phyloP scores from a whole-genome alignment of 768 basidiomycete genomes.

The Kwoniella heveanensis region DNA sequence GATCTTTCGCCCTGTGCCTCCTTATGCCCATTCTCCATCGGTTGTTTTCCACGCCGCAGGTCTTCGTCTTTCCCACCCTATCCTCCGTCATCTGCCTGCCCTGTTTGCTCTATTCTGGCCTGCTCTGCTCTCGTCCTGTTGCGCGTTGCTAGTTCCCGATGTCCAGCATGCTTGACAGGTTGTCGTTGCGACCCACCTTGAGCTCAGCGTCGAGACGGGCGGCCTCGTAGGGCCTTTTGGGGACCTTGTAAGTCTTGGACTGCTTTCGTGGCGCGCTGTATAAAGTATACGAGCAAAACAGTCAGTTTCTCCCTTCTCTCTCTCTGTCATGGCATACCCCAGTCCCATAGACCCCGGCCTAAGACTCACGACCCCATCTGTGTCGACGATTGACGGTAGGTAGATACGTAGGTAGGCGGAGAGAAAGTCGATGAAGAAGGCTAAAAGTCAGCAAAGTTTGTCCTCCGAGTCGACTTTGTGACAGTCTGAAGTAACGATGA shows the following conservation, averaged over 20 bases:
- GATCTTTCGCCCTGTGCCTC: too few relatives aligned
- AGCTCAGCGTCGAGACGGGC: conserved; percentile 99
- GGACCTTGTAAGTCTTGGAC: conserved; percentile 82
- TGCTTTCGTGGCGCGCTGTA: conserved; percentile 55
- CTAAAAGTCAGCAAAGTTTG: neutral
- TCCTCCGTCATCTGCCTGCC: neutral
- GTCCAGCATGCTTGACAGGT: neutral
- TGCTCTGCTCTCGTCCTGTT: neutral
- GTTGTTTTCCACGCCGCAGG: neutral
- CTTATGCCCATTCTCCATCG: neutral
- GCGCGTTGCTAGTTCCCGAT: conserved; percentile 1
- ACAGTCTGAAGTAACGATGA: too few relatives aligned
- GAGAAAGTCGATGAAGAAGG: conserved; percentile 8
- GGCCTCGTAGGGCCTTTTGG: conserved; percentile 92
- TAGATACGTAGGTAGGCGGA: too few relatives aligned
- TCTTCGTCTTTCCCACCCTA: neutral
- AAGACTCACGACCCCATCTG: conserved; percentile 37
- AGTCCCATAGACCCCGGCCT: neutral
- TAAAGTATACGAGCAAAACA: conserved; percentile 4
- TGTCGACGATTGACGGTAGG: neutral
- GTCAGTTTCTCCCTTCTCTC: neutral
- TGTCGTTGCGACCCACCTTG: conserved; percentile 66
- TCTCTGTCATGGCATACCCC: neutral
- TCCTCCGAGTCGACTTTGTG: too few relatives aligned
- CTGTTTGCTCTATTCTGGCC: neutral